Evolutionary conservation across 2,329 filamentous ascomycete species (phyloP), one percentile per base, ranked within the genome.

Genomic region (Shiraia bambusicola): DNA sequence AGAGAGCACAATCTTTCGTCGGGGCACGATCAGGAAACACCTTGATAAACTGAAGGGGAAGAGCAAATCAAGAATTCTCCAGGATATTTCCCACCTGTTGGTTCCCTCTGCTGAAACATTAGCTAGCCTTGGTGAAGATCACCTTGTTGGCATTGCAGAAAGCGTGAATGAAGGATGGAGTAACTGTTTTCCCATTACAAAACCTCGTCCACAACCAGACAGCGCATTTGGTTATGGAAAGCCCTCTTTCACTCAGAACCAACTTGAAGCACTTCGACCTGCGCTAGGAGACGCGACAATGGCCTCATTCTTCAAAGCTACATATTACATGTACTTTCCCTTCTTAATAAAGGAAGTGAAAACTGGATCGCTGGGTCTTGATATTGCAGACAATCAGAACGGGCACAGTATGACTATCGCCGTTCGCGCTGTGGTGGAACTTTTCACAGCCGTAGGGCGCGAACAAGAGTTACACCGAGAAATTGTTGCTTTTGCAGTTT

Each of bases 331-430:
- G 63, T 73, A 70, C 57, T 76, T 79, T 45, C 73, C 74, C 2
- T 78, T 76, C 47, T 59, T 78, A 0, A 69, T 70, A 0, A 75
- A 69, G 51, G 72, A 78, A 50, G 72, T 75, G 1, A 75, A 76
- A 52, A 73, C 67, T 44, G 65, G 70, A 28, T 49, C 58, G 19
- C 59, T 46, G 16, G 60, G 49, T 1, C 68, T 46, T 47, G 56
- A 61, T 22, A 42, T 52, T 28, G 54, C 63, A 19, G 32, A 34
- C 31, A 28, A 15, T 16, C 17, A 12, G 28, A 58, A 58, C 37
- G 49, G 46, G 6, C 45, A 57, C 34, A 58, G 46, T 26, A 47
- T 51, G 42, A 55, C 47, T 8, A 41, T 57, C 36, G 47, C 41
- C 15, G 39, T 56, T 7, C 42, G 45, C 37, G 51, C 39, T 29